Conservation (phyloP, 2,329 filamentous ascomycete species). For the Xylariaceae sp. region DNA sequence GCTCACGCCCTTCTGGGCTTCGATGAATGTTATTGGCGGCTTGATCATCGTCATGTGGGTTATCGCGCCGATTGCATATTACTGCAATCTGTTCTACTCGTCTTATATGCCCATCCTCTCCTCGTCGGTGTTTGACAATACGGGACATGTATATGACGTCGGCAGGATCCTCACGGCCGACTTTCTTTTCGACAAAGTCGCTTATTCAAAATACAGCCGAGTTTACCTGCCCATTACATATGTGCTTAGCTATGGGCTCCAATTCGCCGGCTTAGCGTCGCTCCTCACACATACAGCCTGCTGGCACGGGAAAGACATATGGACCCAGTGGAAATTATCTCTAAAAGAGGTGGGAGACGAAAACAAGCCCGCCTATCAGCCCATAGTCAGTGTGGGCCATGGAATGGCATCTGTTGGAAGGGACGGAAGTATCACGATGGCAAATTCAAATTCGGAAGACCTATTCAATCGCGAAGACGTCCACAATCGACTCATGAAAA, state of each 20-base stretch:
- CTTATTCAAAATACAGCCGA: conserved; percentile 74
- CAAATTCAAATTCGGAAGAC: conserved; percentile 42
- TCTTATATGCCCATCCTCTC: conserved; percentile 85
- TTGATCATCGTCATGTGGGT: conserved; percentile 82
- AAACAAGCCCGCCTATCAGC: conserved; percentile 47
- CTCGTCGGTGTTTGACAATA: conserved; percentile 79
- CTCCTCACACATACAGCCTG: conserved; percentile 74
- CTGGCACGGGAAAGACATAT: conserved; percentile 81
- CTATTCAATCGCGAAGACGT: conserved; percentile 71
- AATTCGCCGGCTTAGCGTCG: conserved; percentile 76
- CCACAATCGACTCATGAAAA: conserved; percentile 76
- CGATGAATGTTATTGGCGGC: conserved; percentile 76
- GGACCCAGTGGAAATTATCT: conserved; percentile 67
- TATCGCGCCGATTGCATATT: conserved; percentile 72
- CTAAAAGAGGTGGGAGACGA: conserved; percentile 56
- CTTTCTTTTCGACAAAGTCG: conserved; percentile 70
- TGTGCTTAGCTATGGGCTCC: conserved; percentile 77
- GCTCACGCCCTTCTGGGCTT: conserved; percentile 79
- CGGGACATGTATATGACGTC: conserved; percentile 72
- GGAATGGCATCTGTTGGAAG: conserved; percentile 22
- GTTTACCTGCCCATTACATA: conserved; percentile 86
- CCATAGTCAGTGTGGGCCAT: conserved; percentile 34
- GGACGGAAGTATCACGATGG: conserved; percentile 23
- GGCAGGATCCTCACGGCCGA: conserved; percentile 71
- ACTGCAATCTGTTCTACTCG: conserved; percentile 71